These are phyloP conservation scores for Wickerhamomyces bovis DNA, from an alignment of 805 yeast species.

Conservation along the genomic window DNA sequence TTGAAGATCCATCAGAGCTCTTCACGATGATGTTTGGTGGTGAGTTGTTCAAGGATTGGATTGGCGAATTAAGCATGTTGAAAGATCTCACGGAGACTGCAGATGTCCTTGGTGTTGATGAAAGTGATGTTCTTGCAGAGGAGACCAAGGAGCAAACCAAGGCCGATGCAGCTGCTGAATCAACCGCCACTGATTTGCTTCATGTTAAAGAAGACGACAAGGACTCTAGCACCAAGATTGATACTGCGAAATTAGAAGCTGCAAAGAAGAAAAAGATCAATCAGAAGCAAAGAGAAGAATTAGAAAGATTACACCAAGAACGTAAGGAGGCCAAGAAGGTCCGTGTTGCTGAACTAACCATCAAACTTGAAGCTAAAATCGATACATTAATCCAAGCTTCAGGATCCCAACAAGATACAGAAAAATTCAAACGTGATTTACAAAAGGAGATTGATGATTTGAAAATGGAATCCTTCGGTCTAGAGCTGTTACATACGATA, in stretches of 20 bases:
- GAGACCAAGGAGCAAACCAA: slow-evolving; percentile 3
- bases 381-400: slow-evolving; percentile 39
- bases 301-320: slow-evolving; percentile 46
- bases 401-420: slow-evolving; percentile 41
- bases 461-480: slow-evolving; percentile 93
- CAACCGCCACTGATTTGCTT: slow-evolving; percentile 3
- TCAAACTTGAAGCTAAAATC: slow-evolving; percentile 42
- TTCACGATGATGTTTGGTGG: slow-evolving; percentile 84
- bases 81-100: slow-evolving; percentile 56
- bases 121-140: slow-evolving; percentile 2
- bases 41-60: slow-evolving; percentile 69
- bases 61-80: slow-evolving; percentile 69
- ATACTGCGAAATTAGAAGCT: slow-evolving; percentile 5
- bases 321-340: slow-evolving; percentile 43
- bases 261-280: slow-evolving; percentile 24
- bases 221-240: not conserved
- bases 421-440: slow-evolving; percentile 45
- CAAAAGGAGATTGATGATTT: slow-evolving; percentile 66
- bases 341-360: slow-evolving; percentile 45
- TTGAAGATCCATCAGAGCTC: slow-evolving; percentile 82
- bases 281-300: slow-evolving; percentile 43
- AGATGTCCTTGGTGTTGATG: slow-evolving; percentile 31
- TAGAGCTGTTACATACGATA: slow-evolving; percentile 77
- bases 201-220: slow-evolving; percentile 1
- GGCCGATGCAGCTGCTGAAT: not conserved